phyloP scores from a whole-genome alignment of 768 basidiomycete species.

The Collybia sp. region DNA sequence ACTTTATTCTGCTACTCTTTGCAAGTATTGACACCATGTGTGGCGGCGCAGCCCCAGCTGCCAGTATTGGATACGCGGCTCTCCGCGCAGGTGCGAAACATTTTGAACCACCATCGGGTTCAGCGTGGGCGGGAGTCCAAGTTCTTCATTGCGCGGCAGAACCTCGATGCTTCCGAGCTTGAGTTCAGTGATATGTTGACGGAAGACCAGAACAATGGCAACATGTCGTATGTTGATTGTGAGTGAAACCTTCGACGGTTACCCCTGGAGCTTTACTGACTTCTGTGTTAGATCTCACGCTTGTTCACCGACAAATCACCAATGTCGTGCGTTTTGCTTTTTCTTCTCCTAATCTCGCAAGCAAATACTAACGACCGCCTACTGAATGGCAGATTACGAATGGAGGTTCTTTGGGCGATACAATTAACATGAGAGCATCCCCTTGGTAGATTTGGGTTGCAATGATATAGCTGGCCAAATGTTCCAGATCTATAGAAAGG shows the following conservation, averaged over 20 bases:
- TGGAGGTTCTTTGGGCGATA: conserved; percentile 34
- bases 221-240: conserved; percentile 90
- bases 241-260: conserved; percentile 19
- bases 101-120: conserved; percentile 63
- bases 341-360: neutral
- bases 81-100: conserved; percentile 82
- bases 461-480: neutral
- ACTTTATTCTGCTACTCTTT: neutral
- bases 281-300: conserved; percentile 33
- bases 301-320: conserved; percentile 46
- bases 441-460: conserved; percentile 31
- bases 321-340: conserved; percentile 31
- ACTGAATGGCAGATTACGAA: conserved; percentile 25
- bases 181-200: conserved; percentile 97
- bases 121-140: conserved; percentile 51
- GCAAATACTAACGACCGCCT: conserved; percentile 1
- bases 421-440: conserved; percentile 30
- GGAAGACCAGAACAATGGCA: conserved; percentile 97
- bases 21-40: conserved; percentile 1
- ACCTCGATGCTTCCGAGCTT: conserved; percentile 87
- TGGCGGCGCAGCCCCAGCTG: conserved; percentile 48
- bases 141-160: conserved; percentile 81
- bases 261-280: conserved; percentile 3
- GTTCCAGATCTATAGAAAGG: conserved; percentile 13
- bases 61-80: conserved; percentile 70